Evolutionary conservation across 2,329 filamentous ascomycete species (phyloP).

Genomic region (Zelopaecilomyces penicillatus): DNA sequence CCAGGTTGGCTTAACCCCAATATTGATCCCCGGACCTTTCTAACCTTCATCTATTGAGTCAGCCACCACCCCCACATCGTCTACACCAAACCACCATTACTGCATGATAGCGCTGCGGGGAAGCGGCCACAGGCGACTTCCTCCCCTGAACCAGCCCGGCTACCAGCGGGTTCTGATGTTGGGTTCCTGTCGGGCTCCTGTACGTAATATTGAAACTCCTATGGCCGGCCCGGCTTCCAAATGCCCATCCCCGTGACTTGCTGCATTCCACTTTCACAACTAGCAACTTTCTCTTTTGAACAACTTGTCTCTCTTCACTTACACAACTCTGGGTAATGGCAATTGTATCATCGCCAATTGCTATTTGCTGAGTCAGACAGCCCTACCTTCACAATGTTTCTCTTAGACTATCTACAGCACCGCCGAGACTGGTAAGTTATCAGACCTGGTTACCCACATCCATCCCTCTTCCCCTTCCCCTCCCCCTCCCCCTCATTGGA

Average conservation of each 20-base stretch:
- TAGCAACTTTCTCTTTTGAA: too few species aligned
- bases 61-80: too few species aligned
- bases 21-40: too few species aligned
- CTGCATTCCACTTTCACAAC: too few species aligned
- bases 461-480: slow-evolving; percentile 1
- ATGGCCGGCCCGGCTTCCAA: too few species aligned
- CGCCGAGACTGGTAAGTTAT: slow-evolving; percentile 54
- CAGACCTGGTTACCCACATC: neutral
- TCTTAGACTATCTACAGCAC: slow-evolving; percentile 59
- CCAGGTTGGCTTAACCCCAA: too few species aligned
- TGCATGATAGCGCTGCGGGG: too few species aligned
- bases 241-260: too few species aligned
- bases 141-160: neutral
- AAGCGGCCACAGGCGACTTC: too few species aligned
- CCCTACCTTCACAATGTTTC: slow-evolving; percentile 24
- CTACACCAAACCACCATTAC: too few species aligned
- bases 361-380: neutral
- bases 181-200: neutral
- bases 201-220: too few species aligned
- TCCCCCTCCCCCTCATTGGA: neutral
- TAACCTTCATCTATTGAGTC: too few species aligned
- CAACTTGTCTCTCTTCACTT: neutral
- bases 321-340: neutral
- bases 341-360: neutral
- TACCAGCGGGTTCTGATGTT: neutral